Conservation (phyloP, 805 yeast species). For the Peterozyma xylosa region DNA sequence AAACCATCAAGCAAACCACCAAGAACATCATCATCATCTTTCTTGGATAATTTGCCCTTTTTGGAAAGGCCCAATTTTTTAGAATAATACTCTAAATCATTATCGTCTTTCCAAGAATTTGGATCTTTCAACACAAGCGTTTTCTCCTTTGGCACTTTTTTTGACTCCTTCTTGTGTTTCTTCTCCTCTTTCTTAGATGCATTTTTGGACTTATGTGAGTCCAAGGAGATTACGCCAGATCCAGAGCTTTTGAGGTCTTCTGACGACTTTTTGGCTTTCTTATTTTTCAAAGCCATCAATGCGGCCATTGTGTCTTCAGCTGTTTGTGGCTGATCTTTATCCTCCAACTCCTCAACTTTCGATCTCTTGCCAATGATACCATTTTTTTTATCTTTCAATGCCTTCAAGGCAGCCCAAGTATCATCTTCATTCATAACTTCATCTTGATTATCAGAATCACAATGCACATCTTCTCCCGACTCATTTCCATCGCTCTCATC, state of each 20-base stretch:
- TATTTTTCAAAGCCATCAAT: constrained; percentile 31
- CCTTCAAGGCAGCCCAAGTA: constrained; percentile 21
- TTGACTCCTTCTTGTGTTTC: constrained; percentile 12
- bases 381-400: constrained; percentile 13
- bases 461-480: constrained; percentile 17
- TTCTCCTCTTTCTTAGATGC: constrained; percentile 15
- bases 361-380: constrained; percentile 15
- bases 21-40: constrained; percentile 64
- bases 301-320: constrained; percentile 38
- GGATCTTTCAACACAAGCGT: constrained; percentile 3
- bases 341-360: constrained; percentile 16
- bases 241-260: constrained; percentile 4
- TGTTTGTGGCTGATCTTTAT: constrained; percentile 19
- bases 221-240: too few relatives aligned
- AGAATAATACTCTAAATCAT: constrained; percentile 77
- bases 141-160: constrained; percentile 9
- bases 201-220: too few relatives aligned
- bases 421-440: constrained; percentile 15
- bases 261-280: constrained; percentile 12
- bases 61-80: constrained; percentile 66
- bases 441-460: constrained; percentile 14
- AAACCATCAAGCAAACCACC: constrained; percentile 80
- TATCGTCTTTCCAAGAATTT: constrained; percentile 53
- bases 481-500: constrained; percentile 14
- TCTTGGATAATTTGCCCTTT: constrained; percentile 40